Evolutionary conservation across 306 rosid species (phyloP).

Genomic region (Citrullus mucosospermus): DNA sequence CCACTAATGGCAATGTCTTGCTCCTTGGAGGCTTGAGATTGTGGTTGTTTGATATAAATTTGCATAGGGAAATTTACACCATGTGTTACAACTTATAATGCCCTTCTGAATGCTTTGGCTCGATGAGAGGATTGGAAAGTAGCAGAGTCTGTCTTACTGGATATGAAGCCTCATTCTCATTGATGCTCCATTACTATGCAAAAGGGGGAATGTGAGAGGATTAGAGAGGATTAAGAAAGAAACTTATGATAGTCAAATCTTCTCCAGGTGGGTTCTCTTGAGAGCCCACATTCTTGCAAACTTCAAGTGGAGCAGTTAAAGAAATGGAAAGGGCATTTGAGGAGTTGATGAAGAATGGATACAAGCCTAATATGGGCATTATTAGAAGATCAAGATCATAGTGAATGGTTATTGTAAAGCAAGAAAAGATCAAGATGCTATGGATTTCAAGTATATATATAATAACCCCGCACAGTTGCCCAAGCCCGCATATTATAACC

Average conservation of each 20-base stretch:
- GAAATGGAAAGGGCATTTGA: conserved; percentile 82
- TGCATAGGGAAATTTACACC: too few species aligned
- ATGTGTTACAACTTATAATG: conserved; percentile 65
- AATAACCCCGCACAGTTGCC: too few species aligned
- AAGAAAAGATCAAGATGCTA: conserved; percentile 48
- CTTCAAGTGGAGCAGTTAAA: conserved; percentile 58
- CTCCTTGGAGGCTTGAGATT: too few species aligned
- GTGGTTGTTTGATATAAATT: too few species aligned
- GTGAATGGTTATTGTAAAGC: conserved; percentile 75
- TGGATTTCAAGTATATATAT: too few species aligned
- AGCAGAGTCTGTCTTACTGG: conserved; percentile 59
- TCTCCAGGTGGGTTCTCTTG: conserved; percentile 78
- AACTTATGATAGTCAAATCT: conserved; percentile 56
- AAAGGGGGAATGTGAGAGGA: conserved; percentile 63
- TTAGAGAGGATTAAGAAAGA: conserved; percentile 52
- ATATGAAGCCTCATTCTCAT: conserved; percentile 82
- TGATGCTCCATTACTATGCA: conserved; percentile 72
- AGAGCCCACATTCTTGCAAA: conserved; percentile 65
- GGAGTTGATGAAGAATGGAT: conserved; percentile 51
- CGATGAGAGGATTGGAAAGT: conserved; percentile 72
- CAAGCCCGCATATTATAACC: too few species aligned
- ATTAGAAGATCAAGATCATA: conserved; percentile 81
- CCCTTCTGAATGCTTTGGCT: conserved; percentile 84
- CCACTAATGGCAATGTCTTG: too few species aligned
- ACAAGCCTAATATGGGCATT: conserved; percentile 83